Conservation (phyloP, 495 filamentous ascomycete species). For the Daldinia decipiens region DNA sequence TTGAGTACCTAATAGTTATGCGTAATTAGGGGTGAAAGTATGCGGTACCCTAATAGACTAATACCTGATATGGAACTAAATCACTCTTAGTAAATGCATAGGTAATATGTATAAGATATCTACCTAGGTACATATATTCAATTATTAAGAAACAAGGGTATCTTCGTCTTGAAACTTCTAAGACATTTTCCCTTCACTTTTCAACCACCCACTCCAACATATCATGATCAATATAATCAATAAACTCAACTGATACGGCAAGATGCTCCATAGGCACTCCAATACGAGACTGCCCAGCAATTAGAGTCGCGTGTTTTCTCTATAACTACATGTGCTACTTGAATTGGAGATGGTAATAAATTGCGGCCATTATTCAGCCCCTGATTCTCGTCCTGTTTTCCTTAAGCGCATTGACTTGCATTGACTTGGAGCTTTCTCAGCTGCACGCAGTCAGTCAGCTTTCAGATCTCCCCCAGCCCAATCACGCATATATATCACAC, state of each 20-base stretch:
- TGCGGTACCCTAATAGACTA: not conserved
- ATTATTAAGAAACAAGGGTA: conserved; percentile 11
- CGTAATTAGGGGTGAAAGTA: not conserved
- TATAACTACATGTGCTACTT: no score
- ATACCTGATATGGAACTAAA: no score
- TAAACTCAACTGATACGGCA: not conserved
- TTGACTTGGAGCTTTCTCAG: not conserved
- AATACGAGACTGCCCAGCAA: no score
- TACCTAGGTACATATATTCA: conserved; percentile 16
- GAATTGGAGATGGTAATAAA: conserved; percentile 4
- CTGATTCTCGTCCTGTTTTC: not conserved
- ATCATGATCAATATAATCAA: not conserved
- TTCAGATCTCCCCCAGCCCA: conserved; percentile 15
- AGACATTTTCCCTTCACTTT: not conserved
- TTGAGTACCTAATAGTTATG: no score
- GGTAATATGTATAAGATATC: not conserved
- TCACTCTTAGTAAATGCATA: not conserved
- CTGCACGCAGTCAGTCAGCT: conserved; percentile 18
- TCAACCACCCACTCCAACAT: not conserved
- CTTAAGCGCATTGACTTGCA: not conserved
- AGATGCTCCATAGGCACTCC: no score
- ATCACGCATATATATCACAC: conserved; percentile 7
- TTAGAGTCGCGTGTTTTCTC: no score
- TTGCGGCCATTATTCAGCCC: conserved; percentile 2
- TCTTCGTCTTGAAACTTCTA: conserved; percentile 22